A percentile compares a stretch with the other conserved stretches of the same genome.
phyloP scores from a whole-genome alignment of 495 filamentous ascomycete species.

The Talaromyces borbonicus region DNA sequence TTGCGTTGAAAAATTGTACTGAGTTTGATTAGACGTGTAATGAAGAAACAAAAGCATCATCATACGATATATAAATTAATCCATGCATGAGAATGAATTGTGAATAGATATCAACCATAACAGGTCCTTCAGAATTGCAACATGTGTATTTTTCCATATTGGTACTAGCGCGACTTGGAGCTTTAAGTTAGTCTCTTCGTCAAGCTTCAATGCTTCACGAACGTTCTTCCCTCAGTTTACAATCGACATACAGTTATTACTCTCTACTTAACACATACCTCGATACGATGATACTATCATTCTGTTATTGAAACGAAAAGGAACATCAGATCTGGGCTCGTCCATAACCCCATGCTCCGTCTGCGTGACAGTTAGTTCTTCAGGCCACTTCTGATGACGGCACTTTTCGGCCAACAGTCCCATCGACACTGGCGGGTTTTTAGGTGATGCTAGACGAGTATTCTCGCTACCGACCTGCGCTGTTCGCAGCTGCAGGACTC shows the following conservation, averaged over 20 bases:
- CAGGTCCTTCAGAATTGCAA: neutral
- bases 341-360: no score
- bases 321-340: no score
- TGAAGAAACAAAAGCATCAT: no score
- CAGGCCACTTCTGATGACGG: neutral
- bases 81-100: neutral
- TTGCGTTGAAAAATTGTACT: no score
- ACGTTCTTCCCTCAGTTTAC: no score
- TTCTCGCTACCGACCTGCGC: slow-evolving; percentile 37
- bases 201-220: neutral
- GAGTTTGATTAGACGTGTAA: no score
- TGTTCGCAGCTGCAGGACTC: slow-evolving; percentile 41
- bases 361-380: no score
- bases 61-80: neutral
- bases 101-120: neutral
- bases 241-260: no score
- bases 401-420: neutral
- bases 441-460: slow-evolving; percentile 19
- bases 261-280: no score
- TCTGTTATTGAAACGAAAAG: no score
- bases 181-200: neutral
- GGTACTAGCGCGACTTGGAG: neutral
- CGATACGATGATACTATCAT: no score
- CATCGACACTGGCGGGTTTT: neutral
- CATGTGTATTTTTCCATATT: neutral